These are phyloP conservation scores for Vaccinium darrowii DNA, from an alignment of 148 eudicot species.

Conservation along the genomic window DNA sequence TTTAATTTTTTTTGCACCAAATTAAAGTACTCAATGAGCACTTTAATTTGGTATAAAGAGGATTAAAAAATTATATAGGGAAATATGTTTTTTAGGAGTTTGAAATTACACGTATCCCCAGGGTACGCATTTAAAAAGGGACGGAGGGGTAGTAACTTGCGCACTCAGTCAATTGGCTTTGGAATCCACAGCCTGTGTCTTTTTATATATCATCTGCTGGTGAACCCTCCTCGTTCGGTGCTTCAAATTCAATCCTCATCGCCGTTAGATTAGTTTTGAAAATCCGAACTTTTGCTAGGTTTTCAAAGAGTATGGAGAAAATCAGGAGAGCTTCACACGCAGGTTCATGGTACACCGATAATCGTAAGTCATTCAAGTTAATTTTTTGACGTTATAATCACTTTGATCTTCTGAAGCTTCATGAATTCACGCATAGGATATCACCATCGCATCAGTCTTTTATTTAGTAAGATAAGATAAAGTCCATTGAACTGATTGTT, in stretches of 20 bases:
- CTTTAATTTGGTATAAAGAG: too few species aligned
- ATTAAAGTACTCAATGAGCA: too few species aligned
- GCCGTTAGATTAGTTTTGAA: neutral
- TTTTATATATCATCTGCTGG: neutral
- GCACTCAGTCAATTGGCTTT: neutral
- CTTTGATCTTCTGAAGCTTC: neutral
- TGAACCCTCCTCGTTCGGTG: neutral
- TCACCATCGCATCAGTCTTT: neutral
- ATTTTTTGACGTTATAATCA: neutral
- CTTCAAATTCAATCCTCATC: neutral
- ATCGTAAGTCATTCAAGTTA: slow-evolving; percentile 50
- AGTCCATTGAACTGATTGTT: neutral
- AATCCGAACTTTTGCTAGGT: slow-evolving; percentile 8
- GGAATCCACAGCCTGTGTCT: neutral
- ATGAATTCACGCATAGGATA: neutral
- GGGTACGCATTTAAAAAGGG: too few species aligned
- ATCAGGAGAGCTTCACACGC: slow-evolving; percentile 88
- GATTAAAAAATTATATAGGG: too few species aligned
- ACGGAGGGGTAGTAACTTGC: neutral
- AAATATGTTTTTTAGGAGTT: too few species aligned
- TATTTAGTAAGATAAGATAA: too few species aligned
- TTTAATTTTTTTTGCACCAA: too few species aligned
- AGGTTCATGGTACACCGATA: slow-evolving; percentile 95
- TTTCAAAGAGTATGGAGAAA: slow-evolving; percentile 44
- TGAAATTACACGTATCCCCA: too few species aligned